Base-by-base conservation (phyloP, 495 filamentous ascomycete genomes). In the Penicillium malachiteum region DNA sequence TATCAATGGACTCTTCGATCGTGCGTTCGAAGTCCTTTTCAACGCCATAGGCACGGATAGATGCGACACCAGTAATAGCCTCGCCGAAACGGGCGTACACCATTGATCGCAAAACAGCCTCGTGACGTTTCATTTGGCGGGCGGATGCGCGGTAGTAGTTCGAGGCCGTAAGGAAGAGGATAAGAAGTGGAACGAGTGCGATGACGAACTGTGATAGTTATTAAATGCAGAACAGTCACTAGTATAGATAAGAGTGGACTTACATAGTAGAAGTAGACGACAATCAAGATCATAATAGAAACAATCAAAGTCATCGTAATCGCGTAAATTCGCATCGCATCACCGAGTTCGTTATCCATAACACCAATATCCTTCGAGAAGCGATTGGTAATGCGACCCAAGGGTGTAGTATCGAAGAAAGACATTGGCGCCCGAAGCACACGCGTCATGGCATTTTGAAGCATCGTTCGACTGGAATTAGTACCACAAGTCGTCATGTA, bases 331-430 rank as follows among this genome's bases (percentile, higher is more conserved):
- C 94, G 83, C 78, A 98, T 91, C 7, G 90, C 86, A 65, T 97
- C 94, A 0, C 87, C 87, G 8, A 97, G 77, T 41, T 83, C 91
- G 68, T 96, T 97, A 69, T 98, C 94, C 91, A 98, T 95, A 33
- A 89, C 87, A 63, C 96, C 88, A 43, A 97, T 87, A 69, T 98
- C 94, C 63, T 92, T 91, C 3, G 92, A 93, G 73, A 98, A 98
- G 17, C 94, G 89, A 66, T 97, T 98, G 8, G 91, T 94, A 66
- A 98, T 96, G 21, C 94, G 86, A n/a, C 94, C 94, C 0, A 97
- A 76, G 1, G 94, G 94, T 0, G 94, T 98, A 0, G 93, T 97
- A 60, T 97, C 94, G 75, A 97, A 97, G 78, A 97, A 97, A 4
- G 87, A 87, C 92, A 97, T 96, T 0, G 94, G 94, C 0, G 94